Conservation (phyloP, 2,329 filamentous ascomycete genomes). For the Stachybotrys echinatus region DNA sequence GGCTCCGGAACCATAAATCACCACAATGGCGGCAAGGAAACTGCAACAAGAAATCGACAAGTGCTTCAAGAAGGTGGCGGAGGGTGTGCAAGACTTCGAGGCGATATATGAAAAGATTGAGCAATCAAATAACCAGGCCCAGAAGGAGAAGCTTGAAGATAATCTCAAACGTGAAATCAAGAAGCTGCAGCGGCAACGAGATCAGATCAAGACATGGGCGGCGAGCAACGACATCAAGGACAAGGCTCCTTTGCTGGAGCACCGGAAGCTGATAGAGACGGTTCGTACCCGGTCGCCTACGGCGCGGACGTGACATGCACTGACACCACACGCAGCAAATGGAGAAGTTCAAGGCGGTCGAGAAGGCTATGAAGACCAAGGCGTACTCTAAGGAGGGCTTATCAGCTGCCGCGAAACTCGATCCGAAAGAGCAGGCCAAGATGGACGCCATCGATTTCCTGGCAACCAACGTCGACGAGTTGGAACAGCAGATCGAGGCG, state of each 20-base stretch:
- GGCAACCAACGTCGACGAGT: slow-evolving; percentile 79
- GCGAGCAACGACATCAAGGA: slow-evolving; percentile 99
- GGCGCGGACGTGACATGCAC: slow-evolving; percentile 8
- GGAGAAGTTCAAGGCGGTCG: slow-evolving; percentile 99
- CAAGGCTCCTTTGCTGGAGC: slow-evolving; percentile 89
- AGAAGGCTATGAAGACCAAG: slow-evolving; percentile 99
- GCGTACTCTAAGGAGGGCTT: slow-evolving; percentile 98
- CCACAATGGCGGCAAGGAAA: slow-evolving; percentile 88
- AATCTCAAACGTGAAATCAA: slow-evolving; percentile 99
- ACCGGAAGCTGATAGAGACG: slow-evolving; percentile 95
- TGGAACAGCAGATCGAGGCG: slow-evolving; percentile 88
- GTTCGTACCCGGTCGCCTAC: slow-evolving; percentile 45
- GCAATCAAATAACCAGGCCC: slow-evolving; percentile 82
- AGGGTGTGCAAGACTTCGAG: slow-evolving; percentile 90
- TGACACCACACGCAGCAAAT: slow-evolving; percentile 64
- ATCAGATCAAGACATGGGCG: slow-evolving; percentile 99
- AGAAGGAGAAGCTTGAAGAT: slow-evolving; percentile 98
- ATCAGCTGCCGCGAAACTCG: slow-evolving; percentile 83
- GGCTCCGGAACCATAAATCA: neutral
- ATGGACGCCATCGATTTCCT: slow-evolving; percentile 84
- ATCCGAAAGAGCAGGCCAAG: slow-evolving; percentile 97
- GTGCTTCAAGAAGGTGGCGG: slow-evolving; percentile 97
- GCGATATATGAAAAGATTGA: slow-evolving; percentile 97
- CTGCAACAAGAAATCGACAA: slow-evolving; percentile 98
- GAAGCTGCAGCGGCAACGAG: slow-evolving; percentile 93